Percentiles rank a stretch among this genome's conserved stretches.
Evolutionary conservation across 305 asterid genomes (phyloP).

Genomic region (Fraxinus ornus): DNA sequence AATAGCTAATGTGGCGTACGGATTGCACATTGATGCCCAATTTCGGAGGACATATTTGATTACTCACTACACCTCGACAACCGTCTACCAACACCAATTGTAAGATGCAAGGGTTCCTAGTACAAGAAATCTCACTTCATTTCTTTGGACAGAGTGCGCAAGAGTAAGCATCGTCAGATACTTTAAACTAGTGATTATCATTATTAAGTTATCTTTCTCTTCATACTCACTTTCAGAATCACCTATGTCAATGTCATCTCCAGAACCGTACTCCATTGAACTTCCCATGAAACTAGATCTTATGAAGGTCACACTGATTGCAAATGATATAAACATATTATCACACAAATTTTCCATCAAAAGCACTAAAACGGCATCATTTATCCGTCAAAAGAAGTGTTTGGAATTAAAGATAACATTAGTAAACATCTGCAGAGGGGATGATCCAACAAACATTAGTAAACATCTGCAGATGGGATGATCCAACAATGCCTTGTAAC

Average conservation of each 20-base stretch:
- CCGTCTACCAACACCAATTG: slow-evolving; percentile 41
- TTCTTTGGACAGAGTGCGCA: slow-evolving; percentile 72
- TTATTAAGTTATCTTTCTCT: slow-evolving; percentile 45
- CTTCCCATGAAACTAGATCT: slow-evolving; percentile 40
- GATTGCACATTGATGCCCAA: too few relatives aligned
- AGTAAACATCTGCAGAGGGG: not conserved
- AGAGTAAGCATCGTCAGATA: slow-evolving; percentile 44
- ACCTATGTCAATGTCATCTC: slow-evolving; percentile 40
- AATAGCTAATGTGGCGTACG: too few relatives aligned
- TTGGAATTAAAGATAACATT: not conserved
- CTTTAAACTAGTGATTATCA: slow-evolving; percentile 50
- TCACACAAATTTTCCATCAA: not conserved
- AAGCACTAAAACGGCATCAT: not conserved
- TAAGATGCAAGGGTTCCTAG: slow-evolving; percentile 59
- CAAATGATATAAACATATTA: not conserved
- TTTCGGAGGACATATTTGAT: too few relatives aligned
- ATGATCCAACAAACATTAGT: too few relatives aligned
- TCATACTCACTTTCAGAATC: slow-evolving; percentile 44
- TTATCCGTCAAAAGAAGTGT: not conserved
- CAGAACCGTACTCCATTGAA: slow-evolving; percentile 36
- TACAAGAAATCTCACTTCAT: slow-evolving; percentile 41
- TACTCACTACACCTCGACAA: too few relatives aligned
- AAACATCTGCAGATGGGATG: too few relatives aligned
- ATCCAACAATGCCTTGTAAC: too few relatives aligned
- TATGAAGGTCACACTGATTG: not conserved